phyloP scores from a whole-genome alignment of 2,329 filamentous ascomycete genomes.

The Botrytis porri region DNA sequence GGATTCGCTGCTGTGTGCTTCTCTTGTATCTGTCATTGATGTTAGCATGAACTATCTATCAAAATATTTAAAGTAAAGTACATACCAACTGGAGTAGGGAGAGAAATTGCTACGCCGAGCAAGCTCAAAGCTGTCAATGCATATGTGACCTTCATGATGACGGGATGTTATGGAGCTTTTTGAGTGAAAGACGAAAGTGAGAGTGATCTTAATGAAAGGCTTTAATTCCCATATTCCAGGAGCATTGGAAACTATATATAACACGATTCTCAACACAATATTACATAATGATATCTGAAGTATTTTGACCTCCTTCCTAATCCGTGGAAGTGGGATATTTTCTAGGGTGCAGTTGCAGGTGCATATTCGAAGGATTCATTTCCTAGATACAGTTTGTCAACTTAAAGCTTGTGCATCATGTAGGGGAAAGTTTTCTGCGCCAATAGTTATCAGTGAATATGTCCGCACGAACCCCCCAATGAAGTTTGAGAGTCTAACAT shows the following conservation, averaged over 20 bases:
- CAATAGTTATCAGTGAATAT: background rate
- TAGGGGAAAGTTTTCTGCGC: too few species aligned
- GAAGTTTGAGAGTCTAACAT: background rate
- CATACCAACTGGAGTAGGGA: background rate
- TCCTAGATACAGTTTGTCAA: background rate
- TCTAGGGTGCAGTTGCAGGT: background rate
- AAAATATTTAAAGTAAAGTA: background rate
- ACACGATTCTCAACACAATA: too few species aligned
- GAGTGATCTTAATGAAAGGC: background rate
- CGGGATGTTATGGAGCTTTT: background rate
- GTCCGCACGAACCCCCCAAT: background rate
- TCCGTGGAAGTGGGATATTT: background rate
- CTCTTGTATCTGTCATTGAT: background rate
- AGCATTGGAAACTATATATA: background rate
- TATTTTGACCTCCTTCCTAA: conserved; percentile 11
- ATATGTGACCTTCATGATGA: conserved; percentile 13
- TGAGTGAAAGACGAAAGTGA: background rate
- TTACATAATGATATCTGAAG: background rate
- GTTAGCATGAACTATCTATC: background rate
- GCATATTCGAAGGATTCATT: background rate
- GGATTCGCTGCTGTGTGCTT: background rate
- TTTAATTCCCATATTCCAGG: background rate
- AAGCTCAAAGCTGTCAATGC: conserved; percentile 2
- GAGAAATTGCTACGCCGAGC: background rate
- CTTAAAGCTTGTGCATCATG: background rate